Evolutionary conservation across 371 early-diverging fungal genomes (phyloP).

Genomic region (Dipsacomyces acuminosporus): DNA sequence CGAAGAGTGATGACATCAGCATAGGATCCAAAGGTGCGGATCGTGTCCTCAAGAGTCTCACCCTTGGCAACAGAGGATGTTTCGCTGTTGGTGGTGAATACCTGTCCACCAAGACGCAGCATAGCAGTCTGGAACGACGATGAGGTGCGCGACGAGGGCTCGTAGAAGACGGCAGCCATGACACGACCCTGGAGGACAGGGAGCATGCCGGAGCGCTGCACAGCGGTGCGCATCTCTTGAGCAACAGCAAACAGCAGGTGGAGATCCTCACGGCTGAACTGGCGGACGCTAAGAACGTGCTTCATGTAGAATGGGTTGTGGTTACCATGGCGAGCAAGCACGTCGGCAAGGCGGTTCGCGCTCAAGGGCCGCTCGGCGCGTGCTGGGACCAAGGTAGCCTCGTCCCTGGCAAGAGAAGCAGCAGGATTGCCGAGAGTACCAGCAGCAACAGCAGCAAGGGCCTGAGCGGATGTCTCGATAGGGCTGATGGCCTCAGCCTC

Average conservation of each 20-base stretch:
- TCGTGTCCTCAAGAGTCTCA: constrained; percentile 90
- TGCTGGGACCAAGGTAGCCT: constrained; percentile 26
- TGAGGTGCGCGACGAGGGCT: constrained; percentile 93
- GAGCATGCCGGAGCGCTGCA: constrained; percentile 80
- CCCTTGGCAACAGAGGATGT: constrained; percentile 92
- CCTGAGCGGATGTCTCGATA: constrained; percentile 25
- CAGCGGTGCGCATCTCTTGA: constrained; percentile 91
- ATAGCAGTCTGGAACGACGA: constrained; percentile 93
- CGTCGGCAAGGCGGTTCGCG: constrained; percentile 54
- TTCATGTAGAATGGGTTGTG: constrained; percentile 88
- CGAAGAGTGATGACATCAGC: constrained; percentile 88
- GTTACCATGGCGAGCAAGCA: constrained; percentile 60
- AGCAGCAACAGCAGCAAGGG: constrained; percentile 1
- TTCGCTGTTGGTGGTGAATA: constrained; percentile 75
- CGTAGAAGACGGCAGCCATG: constrained; percentile 92
- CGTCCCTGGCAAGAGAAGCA: background rate
- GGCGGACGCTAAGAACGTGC: constrained; percentile 83
- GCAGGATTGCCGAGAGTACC: constrained; percentile 14
- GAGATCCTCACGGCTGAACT: constrained; percentile 85
- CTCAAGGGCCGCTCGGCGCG: constrained; percentile 36
- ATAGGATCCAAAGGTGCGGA: constrained; percentile 89
- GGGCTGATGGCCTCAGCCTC: constrained; percentile 5
- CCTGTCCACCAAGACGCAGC: constrained; percentile 87
- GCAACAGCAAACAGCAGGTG: constrained; percentile 95
- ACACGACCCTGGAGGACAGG: constrained; percentile 85